phyloP scores from a whole-genome alignment of 2,329 filamentous ascomycete genomes.

The Colletotrichum gloeosporioides region DNA sequence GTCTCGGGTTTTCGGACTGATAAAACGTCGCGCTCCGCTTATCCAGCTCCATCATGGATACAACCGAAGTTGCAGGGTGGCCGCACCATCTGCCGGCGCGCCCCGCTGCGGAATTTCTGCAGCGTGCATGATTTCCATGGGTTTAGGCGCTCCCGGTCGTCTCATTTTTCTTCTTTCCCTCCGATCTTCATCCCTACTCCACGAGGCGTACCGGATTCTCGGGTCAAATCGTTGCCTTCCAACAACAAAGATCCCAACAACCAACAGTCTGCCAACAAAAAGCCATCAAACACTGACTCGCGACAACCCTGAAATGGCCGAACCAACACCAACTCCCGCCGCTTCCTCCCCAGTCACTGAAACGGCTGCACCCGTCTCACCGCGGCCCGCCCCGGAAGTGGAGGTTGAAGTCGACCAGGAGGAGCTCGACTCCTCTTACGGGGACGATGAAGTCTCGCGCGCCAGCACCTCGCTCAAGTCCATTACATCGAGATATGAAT shows the following conservation, averaged over 20 bases:
- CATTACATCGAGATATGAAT: background rate
- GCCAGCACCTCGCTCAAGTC: slow-evolving; percentile 6
- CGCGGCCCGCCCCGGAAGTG: background rate
- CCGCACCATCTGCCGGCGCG: background rate
- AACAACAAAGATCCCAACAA: background rate
- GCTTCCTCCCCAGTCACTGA: background rate
- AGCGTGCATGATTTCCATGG: background rate
- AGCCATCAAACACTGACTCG: background rate
- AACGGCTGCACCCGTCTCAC: background rate
- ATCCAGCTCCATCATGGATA: background rate
- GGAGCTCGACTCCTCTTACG: background rate
- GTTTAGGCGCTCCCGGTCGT: background rate
- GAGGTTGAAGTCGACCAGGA: slow-evolving; percentile 6
- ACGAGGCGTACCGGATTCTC: background rate
- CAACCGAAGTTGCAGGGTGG: background rate
- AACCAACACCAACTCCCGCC: background rate
- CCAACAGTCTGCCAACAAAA: background rate
- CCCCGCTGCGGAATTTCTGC: background rate
- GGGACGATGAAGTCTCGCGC: background rate
- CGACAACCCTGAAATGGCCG: background rate
- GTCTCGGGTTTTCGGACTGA: background rate
- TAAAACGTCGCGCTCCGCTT: background rate
- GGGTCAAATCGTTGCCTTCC: background rate
- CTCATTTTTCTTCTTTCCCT: background rate
- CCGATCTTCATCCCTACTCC: background rate